phyloP scores from a whole-genome alignment of 73 alveolate genomes.

The Symbiodinium natans region DNA sequence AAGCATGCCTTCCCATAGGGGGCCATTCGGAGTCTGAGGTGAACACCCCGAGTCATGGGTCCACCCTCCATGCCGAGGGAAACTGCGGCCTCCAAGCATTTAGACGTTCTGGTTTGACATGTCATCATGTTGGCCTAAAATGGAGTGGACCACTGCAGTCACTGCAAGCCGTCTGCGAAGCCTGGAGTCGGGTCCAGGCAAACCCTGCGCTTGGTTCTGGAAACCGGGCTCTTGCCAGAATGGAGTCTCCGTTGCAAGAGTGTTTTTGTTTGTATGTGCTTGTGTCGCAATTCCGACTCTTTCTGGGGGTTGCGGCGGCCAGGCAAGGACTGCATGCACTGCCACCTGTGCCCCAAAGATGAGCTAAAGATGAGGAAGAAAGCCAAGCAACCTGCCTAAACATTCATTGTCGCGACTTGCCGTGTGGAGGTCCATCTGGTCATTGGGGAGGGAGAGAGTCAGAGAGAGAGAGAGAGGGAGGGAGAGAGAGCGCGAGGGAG shows the following conservation, averaged over 20 bases:
- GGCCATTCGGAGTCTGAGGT: not conserved
- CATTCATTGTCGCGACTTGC: not conserved
- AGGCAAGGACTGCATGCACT: conserved; percentile 91
- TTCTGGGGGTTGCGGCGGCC: not conserved
- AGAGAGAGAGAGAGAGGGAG: no score
- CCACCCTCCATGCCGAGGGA: conserved; percentile 52
- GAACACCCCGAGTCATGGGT: conserved; percentile 89
- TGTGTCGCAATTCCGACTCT: not conserved
- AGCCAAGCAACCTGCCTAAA: conserved; percentile 22
- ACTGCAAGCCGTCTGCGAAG: no score
- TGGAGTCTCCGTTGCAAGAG: not conserved
- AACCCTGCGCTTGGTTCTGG: conserved; percentile 93
- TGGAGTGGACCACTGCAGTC: no score
- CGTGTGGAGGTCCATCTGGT: no score
- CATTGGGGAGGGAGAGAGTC: no score
- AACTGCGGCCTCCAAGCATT: conserved; percentile 1
- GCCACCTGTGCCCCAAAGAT: conserved; percentile 92
- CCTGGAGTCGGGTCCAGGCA: conserved; percentile 35
- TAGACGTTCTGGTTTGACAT: no score
- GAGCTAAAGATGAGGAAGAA: conserved; percentile 87
- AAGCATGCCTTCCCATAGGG: no score
- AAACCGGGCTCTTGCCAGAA: conserved; percentile 83
- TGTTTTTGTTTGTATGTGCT: not conserved
- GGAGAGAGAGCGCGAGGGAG: no score
- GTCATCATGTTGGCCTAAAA: no score